Conservation (phyloP, 129 eudicot genomes). For the Lactuca sativa region DNA sequence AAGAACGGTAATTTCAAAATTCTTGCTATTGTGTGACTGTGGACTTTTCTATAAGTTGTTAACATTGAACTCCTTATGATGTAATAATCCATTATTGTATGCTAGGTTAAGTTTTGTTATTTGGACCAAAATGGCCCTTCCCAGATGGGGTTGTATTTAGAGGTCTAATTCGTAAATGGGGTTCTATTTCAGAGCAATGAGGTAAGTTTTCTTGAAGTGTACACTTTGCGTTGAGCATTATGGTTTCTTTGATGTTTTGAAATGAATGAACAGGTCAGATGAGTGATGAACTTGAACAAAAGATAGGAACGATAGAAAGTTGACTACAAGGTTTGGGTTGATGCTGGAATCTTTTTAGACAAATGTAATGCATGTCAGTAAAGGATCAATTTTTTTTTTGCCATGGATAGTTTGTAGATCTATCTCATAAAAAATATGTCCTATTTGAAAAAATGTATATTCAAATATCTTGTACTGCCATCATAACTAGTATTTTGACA, state of each 20-base stretch:
- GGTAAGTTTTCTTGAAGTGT: constrained; percentile 40
- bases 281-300: constrained; percentile 77
- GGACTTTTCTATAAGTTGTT: no score
- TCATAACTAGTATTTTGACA: neutral
- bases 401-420: constrained; percentile 66
- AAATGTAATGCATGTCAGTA: constrained; percentile 79
- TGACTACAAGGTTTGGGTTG: constrained; percentile 73
- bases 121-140: no score
- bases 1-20: no score
- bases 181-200: constrained; percentile 59
- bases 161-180: constrained; percentile 63
- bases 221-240: constrained; percentile 11
- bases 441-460: neutral
- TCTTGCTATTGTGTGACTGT: no score
- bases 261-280: constrained; percentile 62
- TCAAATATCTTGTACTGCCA: neutral
- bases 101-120: no score
- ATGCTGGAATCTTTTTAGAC: constrained; percentile 90
- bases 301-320: constrained; percentile 67
- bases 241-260: constrained; percentile 25
- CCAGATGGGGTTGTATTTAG: no score
- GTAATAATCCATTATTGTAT: no score
- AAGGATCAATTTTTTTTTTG: constrained; percentile 69
- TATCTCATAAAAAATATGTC: constrained; percentile 5
- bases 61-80: no score